phyloP scores from a whole-genome alignment of 2,329 filamentous ascomycete genomes.

The Neurospora sp. region DNA sequence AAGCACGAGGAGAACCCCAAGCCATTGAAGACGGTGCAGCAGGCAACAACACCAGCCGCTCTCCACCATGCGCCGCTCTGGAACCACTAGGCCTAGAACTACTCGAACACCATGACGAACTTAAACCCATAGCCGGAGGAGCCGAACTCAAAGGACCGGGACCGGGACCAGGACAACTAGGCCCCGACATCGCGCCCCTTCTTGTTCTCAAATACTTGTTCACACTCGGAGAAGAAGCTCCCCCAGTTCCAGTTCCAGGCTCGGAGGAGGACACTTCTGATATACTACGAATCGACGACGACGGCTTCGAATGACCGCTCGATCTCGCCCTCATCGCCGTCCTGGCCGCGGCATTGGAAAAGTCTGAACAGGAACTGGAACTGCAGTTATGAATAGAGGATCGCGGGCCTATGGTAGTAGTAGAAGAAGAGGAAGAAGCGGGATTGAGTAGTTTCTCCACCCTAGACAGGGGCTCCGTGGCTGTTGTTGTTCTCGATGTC shows the following conservation, averaged over 20 bases:
- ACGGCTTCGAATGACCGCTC: not conserved
- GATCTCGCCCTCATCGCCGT: not conserved
- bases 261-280: not conserved
- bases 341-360: not conserved
- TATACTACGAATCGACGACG: not conserved
- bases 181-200: not conserved
- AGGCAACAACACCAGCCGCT: not conserved
- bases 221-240: not conserved
- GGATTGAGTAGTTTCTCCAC: not conserved
- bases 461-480: not conserved
- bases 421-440: not conserved
- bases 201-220: not conserved
- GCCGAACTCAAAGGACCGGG: not conserved
- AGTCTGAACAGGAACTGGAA: not conserved
- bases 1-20: not conserved
- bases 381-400: not conserved
- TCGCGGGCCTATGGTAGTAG: not conserved
- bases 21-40: not conserved
- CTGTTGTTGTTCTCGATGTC: not conserved
- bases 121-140: not conserved
- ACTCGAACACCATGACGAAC: not conserved
- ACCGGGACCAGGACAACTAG: not conserved
- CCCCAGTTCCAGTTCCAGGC: not conserved
- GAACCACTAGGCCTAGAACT: not conserved
- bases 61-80: not conserved